These are phyloP conservation scores for Leccinum uliginosum DNA, from an alignment of 768 basidiomycete species.

Conservation along the genomic window DNA sequence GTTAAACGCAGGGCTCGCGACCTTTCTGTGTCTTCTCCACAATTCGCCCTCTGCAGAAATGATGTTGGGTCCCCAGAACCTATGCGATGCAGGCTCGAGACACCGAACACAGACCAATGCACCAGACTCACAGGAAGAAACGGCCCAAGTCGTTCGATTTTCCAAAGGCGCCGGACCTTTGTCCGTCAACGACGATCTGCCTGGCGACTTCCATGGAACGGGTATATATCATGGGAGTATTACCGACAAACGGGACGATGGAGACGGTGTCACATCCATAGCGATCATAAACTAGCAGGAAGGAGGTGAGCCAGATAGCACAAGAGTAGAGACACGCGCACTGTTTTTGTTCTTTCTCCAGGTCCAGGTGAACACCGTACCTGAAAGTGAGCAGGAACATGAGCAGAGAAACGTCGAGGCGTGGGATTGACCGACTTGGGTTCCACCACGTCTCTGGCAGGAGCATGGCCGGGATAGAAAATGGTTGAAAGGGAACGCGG, in stretches of 20 bases:
- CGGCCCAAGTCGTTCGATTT: constrained; percentile 10
- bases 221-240: constrained; percentile 18
- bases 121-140: constrained; percentile 17
- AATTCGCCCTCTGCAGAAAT: constrained; percentile 8
- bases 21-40: constrained; percentile 22
- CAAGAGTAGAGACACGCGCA: not conserved
- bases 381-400: not conserved
- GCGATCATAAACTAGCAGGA: constrained; percentile 16
- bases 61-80: constrained; percentile 19
- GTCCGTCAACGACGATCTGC: constrained; percentile 17
- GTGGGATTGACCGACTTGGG: constrained; percentile 6
- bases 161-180: constrained; percentile 17
- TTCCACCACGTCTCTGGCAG: constrained; percentile 22
- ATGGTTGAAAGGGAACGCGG: constrained; percentile 18
- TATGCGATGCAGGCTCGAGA: constrained; percentile 1
- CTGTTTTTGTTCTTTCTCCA: constrained; percentile 22
- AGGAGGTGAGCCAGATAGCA: not conserved
- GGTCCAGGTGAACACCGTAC: constrained; percentile 18
- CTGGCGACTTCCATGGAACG: constrained; percentile 19
- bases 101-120: not conserved
- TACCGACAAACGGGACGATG: constrained; percentile 18
- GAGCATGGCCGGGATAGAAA: constrained; percentile 5
- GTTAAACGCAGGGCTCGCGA: constrained; percentile 20
- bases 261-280: constrained; percentile 20
- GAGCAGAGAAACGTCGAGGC: not conserved